A percentile compares a stretch with the other conserved stretches of the same genome.
Conservation (phyloP, 257 asterid genomes). For the Primulina eburnea region DNA sequence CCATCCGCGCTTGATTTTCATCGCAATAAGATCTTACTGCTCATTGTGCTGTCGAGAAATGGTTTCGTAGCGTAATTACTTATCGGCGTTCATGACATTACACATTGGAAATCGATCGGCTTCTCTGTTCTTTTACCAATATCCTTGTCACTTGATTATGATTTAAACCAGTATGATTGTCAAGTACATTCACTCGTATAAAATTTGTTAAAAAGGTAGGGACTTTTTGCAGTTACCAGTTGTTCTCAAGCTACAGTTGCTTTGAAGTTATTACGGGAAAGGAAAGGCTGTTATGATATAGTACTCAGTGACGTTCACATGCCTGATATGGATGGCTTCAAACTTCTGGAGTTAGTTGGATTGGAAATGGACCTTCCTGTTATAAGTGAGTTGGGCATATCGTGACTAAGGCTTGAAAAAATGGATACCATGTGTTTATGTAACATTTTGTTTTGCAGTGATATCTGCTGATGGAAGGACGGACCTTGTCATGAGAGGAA, state of each 20-base stretch:
- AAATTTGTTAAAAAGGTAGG: conserved; percentile 16
- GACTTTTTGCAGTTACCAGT: conserved; percentile 61
- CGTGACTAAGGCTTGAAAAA: conserved; percentile 16
- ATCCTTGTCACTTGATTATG: conserved; percentile 2
- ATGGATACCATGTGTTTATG: conserved; percentile 26
- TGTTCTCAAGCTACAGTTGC: conserved; percentile 74
- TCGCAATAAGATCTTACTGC: background rate
- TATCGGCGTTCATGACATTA: background rate
- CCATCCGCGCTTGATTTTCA: background rate
- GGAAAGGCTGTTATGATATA: conserved; percentile 70
- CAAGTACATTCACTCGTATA: conserved; percentile 9
- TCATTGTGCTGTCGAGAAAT: conserved; percentile 1
- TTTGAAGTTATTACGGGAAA: conserved; percentile 62
- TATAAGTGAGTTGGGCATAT: conserved; percentile 60
- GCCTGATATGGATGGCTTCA: conserved; percentile 98
- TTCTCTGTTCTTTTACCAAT: conserved; percentile 4
- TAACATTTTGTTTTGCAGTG: conserved; percentile 50
- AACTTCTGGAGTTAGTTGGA: conserved; percentile 86
- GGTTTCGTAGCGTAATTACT: background rate
- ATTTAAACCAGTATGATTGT: conserved; percentile 4
- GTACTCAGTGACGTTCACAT: conserved; percentile 91
- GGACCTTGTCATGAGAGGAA: conserved; percentile 75
- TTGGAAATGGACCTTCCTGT: conserved; percentile 96
- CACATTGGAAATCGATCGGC: background rate
- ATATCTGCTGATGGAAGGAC: conserved; percentile 84